These are phyloP conservation scores for Gracilariopsis chorda DNA, from an alignment of 23 red algal species.

Conservation along the genomic window DNA sequence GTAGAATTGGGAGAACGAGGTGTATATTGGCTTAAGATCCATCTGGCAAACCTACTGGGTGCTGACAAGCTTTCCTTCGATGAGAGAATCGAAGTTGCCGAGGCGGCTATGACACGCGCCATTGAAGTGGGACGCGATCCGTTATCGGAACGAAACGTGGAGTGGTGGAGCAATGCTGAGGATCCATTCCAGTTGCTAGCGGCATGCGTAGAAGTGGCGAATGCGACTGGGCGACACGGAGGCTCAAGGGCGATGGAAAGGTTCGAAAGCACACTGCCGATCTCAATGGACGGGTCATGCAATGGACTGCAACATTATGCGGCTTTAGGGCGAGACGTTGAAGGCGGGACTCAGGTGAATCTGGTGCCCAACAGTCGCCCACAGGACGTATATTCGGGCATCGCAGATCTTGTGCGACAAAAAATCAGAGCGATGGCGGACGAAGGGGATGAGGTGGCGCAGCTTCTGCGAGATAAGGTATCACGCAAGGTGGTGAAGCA, in stretches of 20 bases:
- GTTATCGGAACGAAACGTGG: slow-evolving; percentile 54
- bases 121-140: slow-evolving; percentile 80
- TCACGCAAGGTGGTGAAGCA: slow-evolving; percentile 94
- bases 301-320: slow-evolving; percentile 99
- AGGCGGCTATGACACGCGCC: slow-evolving; percentile 49
- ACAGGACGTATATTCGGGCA: slow-evolving; percentile 90
- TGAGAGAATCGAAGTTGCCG: slow-evolving; percentile 72
- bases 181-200: slow-evolving; percentile 98
- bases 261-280: slow-evolving; percentile 64
- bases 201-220: slow-evolving; percentile 75
- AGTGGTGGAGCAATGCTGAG: slow-evolving; percentile 84
- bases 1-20: slow-evolving; percentile 78
- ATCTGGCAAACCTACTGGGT: slow-evolving; percentile 88
- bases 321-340: slow-evolving; percentile 79
- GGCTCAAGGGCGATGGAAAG: slow-evolving; percentile 27
- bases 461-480: slow-evolving; percentile 51
- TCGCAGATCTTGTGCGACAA: slow-evolving; percentile 66
- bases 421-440: slow-evolving; percentile 49
- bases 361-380: slow-evolving; percentile 82
- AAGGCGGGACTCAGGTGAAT: slow-evolving; percentile 82
- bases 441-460: slow-evolving; percentile 58
- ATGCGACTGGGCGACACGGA: slow-evolving; percentile 52
- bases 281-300: slow-evolving; percentile 93
- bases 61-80: slow-evolving; percentile 78
- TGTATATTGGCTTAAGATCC: slow-evolving; percentile 91